phyloP scores from a whole-genome alignment of 169 alveolate genomes.

The Babesia microti region DNA sequence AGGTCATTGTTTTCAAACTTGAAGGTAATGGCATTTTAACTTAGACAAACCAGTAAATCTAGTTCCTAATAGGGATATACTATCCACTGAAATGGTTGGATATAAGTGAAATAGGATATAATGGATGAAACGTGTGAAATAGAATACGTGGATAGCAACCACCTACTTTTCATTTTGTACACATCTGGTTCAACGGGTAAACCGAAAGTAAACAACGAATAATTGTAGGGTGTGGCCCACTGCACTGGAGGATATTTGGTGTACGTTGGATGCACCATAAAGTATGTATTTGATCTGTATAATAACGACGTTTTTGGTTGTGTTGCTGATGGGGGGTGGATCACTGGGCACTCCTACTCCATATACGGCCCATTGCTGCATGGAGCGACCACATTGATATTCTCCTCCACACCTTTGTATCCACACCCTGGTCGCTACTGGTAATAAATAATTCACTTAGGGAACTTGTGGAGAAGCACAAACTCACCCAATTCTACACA shows the following conservation, averaged over 20 bases:
- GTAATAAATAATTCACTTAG: conserved; percentile 37
- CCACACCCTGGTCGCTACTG: conserved; percentile 86
- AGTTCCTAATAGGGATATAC: too few relatives aligned
- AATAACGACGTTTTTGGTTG: conserved; percentile 82
- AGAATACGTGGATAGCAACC: conserved; percentile 88
- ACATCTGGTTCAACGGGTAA: conserved; percentile 95
- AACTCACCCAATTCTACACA: conserved; percentile 82
- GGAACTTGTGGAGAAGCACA: conserved; percentile 78
- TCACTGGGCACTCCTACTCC: conserved; percentile 92
- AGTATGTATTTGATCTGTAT: conserved; percentile 75
- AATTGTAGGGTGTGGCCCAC: conserved; percentile 78
- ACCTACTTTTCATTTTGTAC: conserved; percentile 81
- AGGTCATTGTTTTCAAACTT: conserved; percentile 63
- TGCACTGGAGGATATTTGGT: conserved; percentile 85
- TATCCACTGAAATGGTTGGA: too few relatives aligned
- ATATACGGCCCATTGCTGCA: conserved; percentile 88
- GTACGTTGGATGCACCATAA: conserved; percentile 77
- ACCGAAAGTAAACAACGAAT: conserved; percentile 66
- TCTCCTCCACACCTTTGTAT: conserved; percentile 87
- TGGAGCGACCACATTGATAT: conserved; percentile 84
- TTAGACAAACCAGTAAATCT: too few relatives aligned
- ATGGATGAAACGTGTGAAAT: conserved; percentile 69
- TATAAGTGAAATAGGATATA: conserved; percentile 28
- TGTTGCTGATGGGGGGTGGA: conserved; percentile 97
- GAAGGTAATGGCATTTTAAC: too few relatives aligned